A percentile compares a stretch with the other conserved stretches of the same genome.
These are phyloP conservation scores for Botrytis elliptica DNA, from an alignment of 2,329 filamentous ascomycete species.

Conservation along the genomic window DNA sequence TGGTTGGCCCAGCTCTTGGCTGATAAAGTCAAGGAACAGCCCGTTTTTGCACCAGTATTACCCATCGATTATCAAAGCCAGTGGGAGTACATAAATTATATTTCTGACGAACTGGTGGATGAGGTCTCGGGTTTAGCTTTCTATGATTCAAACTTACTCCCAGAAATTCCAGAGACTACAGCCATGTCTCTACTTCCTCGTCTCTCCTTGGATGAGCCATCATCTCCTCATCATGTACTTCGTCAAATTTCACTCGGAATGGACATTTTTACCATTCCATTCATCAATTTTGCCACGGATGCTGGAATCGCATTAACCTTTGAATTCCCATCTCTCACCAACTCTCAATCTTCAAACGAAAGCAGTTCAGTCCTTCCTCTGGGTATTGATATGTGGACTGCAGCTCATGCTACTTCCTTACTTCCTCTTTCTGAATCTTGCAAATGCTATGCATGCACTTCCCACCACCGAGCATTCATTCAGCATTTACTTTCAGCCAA, in stretches of 20 bases:
- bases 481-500: conserved; percentile 85
- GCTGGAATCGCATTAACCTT: conserved; percentile 83
- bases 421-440: conserved; percentile 64
- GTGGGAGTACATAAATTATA: conserved; percentile 72
- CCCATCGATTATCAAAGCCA: conserved; percentile 75
- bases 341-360: conserved; percentile 11
- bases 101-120: conserved; percentile 62
- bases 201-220: conserved; percentile 68
- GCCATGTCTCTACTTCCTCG: conserved; percentile 64
- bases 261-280: conserved; percentile 77
- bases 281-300: conserved; percentile 73
- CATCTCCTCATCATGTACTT: conserved; percentile 74
- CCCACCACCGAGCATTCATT: conserved; percentile 83
- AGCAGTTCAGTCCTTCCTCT: conserved; percentile 48
- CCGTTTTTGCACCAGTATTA: conserved; percentile 66
- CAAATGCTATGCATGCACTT: conserved; percentile 77
- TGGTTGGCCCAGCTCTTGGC: conserved; percentile 72
- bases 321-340: conserved; percentile 57
- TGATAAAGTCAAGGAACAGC: conserved; percentile 37
- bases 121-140: conserved; percentile 70
- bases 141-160: conserved; percentile 70
- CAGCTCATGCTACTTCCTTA: conserved; percentile 59
- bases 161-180: conserved; percentile 58
- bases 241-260: conserved; percentile 73
- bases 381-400: conserved; percentile 76